Base-by-base conservation (phyloP, 208 protist genomes). In the Trypanosoma brucei region DNA sequence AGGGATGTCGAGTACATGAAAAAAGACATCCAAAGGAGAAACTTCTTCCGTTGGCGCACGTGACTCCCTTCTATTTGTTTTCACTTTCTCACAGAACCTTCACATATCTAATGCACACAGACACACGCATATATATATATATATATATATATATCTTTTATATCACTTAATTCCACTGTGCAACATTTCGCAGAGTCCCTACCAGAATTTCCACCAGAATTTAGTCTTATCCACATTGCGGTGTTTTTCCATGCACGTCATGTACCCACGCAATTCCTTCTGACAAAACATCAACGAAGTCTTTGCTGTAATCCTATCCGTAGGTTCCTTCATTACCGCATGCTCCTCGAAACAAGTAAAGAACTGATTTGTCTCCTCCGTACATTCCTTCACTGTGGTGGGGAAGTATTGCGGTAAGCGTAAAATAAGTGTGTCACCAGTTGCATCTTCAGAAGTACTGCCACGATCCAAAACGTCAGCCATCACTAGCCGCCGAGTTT, bases 281-380 rank as follows among this genome's bases (percentile, higher is more conserved):
- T 92, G 85, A 59, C 85, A 92, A 59, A 76, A 62, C 67, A 75
- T 46, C 38, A 92, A 70, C 33, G 83, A 72, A 13, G 74, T 61
- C 37, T 76, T 78, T 3, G 86, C 86, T 1, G 72, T 86, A n/a
- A 55, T 45, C 49, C 57, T 74, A 57, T 92, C 86, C n/a, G 56
- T 72, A 0, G 73, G 72, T 34, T 77, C 55, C 54, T 72, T 49
- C 86, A 92, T 92, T 34, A 86, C 54, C 33, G 86, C 86, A 48
- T 86, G 71, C 46, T 80, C 4, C 62, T 92, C 83, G 69, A 92
- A 92, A 60, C 86, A 92, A 2, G 68, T 42, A 55, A 92, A 92
- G 62, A 92, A 92, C 14, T 53, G 22, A 5, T 87, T 66, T 8
- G 86, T 86, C 46, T 42, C 54, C 36, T 59, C 49, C 0, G 62